Percentiles rank a stretch among this genome's conserved stretches.
phyloP scores from a whole-genome alignment of 371 early-diverging fungal species.

The Funneliformis caledonium region DNA sequence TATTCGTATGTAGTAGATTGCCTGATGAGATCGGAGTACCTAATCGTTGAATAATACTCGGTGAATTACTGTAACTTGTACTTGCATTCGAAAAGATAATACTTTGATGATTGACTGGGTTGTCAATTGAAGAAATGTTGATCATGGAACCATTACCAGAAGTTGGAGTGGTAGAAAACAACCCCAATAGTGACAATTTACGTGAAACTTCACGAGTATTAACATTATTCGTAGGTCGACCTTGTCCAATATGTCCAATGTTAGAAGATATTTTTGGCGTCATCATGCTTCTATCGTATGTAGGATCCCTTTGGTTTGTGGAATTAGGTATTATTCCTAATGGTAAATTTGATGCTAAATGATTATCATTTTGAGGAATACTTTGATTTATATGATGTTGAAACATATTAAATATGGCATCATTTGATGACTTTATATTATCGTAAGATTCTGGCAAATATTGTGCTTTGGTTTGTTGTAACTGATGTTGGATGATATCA shows the following conservation, averaged over 20 bases:
- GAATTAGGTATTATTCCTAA: background rate
- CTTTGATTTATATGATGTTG: background rate
- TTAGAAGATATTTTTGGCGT: background rate
- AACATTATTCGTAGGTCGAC: slow-evolving; percentile 28
- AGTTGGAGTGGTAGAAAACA: background rate
- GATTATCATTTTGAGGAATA: background rate
- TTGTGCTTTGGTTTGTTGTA: slow-evolving; percentile 4
- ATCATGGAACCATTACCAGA: background rate
- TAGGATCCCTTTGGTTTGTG: background rate
- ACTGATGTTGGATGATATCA: background rate
- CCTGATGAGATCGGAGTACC: background rate
- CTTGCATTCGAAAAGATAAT: background rate
- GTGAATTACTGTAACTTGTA: background rate
- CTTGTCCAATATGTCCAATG: slow-evolving; percentile 31
- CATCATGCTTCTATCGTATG: background rate
- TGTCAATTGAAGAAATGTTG: too few species aligned
- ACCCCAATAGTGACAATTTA: slow-evolving; percentile 32
- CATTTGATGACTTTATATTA: background rate
- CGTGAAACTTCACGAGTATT: background rate
- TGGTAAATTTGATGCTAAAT: background rate
- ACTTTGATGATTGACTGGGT: background rate
- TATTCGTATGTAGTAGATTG: background rate
- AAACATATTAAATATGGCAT: slow-evolving; percentile 20
- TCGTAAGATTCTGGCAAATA: slow-evolving; percentile 1
- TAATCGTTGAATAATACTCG: background rate